phyloP scores from a whole-genome alignment of 257 asterid species.

The Ligustrum vulgare region DNA sequence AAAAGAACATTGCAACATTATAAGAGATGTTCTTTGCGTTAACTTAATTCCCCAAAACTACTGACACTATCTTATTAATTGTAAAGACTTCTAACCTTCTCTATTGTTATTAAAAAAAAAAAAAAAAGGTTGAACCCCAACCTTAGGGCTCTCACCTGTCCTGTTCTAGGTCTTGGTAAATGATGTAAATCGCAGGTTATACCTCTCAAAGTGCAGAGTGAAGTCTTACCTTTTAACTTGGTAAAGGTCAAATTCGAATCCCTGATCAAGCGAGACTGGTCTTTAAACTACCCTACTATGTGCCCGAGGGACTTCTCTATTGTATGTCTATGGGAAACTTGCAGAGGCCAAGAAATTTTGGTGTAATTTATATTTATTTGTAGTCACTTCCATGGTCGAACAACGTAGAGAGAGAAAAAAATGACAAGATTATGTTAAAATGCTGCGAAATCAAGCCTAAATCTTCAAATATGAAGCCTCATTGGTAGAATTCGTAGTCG shows the following conservation, averaged over 20 bases:
- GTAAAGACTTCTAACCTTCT: background rate
- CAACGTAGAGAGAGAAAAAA: background rate
- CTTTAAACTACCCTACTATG: no score
- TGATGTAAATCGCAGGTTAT: no score
- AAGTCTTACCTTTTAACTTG: no score
- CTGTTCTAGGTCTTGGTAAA: no score
- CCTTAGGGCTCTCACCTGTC: no score
- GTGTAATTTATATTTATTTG: background rate
- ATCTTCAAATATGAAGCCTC: background rate
- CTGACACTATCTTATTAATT: background rate
- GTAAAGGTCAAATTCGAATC: no score
- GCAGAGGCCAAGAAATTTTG: background rate
- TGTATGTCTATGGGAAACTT: background rate
- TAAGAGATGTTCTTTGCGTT: background rate
- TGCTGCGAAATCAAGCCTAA: background rate
- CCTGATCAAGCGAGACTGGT: no score
- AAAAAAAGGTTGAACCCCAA: no score
- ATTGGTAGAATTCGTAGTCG: conserved; percentile 55
- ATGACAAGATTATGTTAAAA: background rate
- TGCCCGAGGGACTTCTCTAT: no score
- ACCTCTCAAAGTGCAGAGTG: no score
- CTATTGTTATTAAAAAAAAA: no score
- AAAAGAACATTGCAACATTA: background rate
- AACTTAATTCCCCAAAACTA: background rate
- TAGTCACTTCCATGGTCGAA: background rate